Percentiles rank a stretch among this genome's conserved stretches.
Evolutionary conservation across 1,284 basidiomycete species (phyloP).

Genomic region (Melampsora larici-populina): DNA sequence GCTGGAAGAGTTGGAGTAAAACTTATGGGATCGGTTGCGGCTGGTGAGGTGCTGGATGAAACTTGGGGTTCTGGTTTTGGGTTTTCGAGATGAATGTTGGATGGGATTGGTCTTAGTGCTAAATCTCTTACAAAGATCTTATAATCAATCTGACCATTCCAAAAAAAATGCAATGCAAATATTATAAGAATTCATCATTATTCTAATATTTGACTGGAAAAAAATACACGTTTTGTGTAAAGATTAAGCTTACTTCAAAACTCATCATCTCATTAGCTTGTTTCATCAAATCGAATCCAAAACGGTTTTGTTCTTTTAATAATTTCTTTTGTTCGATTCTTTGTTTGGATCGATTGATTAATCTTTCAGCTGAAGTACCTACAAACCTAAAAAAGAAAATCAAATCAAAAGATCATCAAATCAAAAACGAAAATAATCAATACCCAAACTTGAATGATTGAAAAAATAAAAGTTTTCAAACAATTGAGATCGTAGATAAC

Average conservation of each 20-base stretch:
- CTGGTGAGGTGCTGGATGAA: not conserved
- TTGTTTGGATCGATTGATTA: constrained; percentile 26
- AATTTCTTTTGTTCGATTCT: constrained; percentile 17
- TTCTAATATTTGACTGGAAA: too few relatives aligned
- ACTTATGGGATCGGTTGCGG: not conserved
- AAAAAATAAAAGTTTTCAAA: too few relatives aligned
- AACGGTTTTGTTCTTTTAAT: constrained; percentile 1
- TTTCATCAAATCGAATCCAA: constrained; percentile 25
- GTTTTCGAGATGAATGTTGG: too few relatives aligned
- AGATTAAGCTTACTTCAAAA: constrained; percentile 35
- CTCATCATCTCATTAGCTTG: constrained; percentile 35
- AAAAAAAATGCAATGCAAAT: too few relatives aligned
- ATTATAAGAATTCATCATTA: too few relatives aligned
- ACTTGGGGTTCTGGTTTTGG: too few relatives aligned
- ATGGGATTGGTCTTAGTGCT: constrained; percentile 11
- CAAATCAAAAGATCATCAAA: too few relatives aligned
- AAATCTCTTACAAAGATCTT: constrained; percentile 37
- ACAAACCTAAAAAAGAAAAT: constrained; percentile 1
- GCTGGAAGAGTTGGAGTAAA: too few relatives aligned
- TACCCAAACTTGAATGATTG: not conserved
- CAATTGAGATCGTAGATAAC: not conserved
- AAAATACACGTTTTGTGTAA: too few relatives aligned
- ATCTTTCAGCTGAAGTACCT: constrained; percentile 2
- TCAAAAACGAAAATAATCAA: too few relatives aligned
- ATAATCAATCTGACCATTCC: constrained; percentile 32